Evolutionary conservation across 129 eudicot genomes (phyloP), one percentile per base, ranked within the genome.

Genomic region (Pittosporum tobira): DNA sequence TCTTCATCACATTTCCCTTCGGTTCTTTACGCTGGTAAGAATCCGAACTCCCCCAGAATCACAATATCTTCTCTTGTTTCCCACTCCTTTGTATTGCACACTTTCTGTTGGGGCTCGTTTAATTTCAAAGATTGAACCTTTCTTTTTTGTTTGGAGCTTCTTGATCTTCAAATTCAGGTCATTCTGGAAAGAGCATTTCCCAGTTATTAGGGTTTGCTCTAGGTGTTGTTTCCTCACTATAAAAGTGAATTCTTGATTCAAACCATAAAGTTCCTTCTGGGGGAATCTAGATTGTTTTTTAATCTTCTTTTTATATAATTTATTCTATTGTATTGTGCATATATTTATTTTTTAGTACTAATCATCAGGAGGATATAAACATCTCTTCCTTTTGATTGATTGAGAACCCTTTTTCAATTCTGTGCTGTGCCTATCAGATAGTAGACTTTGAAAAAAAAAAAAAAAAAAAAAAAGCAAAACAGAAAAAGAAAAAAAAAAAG

Each of bases 11-110:
- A 62, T 68, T 74, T 62, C 38, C 74, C 47, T 77, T 79, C 71
- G 95, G 66, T 86, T 86, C 87, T 82, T 81, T 72, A 81, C 67
- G n/a, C 42, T 59, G 81, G 77, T 68, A 71, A 86, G 90, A 76
- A 86, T 75, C 88, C 88, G 63, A 55, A 45, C 44, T 70, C 68
- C 47, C 42, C 71, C 7, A 46, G 48, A 64, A 64, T 14, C 51
- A 40, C 24, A 26, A 18, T 12, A 19, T n/a, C n/a, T 24, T 20
- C 16, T 21, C 36, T 2, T 36, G 43, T 8, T 36, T 2, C 47
- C 37, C 49, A 26, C 19, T 40, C 20, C 34, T 25, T 42, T 21
- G 36, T 45, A 36, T 3, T 14, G 15, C 23, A 16, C 49, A 45
- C 49, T 9, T 22, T 51, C 22, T 37, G 18, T 50, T 49, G 57